These are phyloP conservation scores for Microstroma glucosiphilum DNA, from an alignment of 1,284 basidiomycete genomes.

Conservation along the genomic window DNA sequence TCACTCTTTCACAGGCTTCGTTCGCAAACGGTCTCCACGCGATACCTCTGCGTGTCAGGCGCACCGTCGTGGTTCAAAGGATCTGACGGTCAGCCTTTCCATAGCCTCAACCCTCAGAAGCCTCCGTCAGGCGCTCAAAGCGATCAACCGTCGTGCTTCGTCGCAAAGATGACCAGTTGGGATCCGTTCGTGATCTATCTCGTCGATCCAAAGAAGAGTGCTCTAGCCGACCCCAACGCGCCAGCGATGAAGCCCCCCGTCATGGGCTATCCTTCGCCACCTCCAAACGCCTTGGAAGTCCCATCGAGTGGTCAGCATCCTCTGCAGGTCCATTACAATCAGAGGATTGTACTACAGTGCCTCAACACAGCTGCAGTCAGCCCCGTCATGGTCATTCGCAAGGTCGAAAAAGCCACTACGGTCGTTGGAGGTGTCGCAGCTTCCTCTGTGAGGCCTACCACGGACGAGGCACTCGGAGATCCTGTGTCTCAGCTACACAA, in stretches of 20 bases:
- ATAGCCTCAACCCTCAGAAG: conserved; percentile 24
- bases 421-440: conserved; percentile 76
- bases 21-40: conserved; percentile 65
- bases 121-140: neutral
- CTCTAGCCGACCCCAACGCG: conserved; percentile 66
- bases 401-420: conserved; percentile 82
- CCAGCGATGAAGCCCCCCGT: conserved; percentile 58
- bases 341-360: conserved; percentile 89
- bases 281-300: conserved; percentile 78
- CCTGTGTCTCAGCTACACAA: conserved; percentile 89
- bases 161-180: conserved; percentile 55
- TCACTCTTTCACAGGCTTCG: conserved; percentile 89
- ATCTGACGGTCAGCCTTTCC: conserved; percentile 40
- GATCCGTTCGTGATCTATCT: conserved; percentile 85
- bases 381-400: conserved; percentile 84
- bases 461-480: conserved; percentile 73
- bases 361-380: conserved; percentile 86
- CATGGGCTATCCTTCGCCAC: conserved; percentile 67
- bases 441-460: conserved; percentile 56
- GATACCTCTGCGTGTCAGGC: conserved; percentile 87
- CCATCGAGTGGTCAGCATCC: conserved; percentile 3
- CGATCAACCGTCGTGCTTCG: conserved; percentile 50
- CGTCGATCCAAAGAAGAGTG: conserved; percentile 64
- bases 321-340: conserved; percentile 76
- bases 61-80: conserved; percentile 56